Conservation (phyloP, 2,329 filamentous ascomycete species). For the Cytospora mali region DNA sequence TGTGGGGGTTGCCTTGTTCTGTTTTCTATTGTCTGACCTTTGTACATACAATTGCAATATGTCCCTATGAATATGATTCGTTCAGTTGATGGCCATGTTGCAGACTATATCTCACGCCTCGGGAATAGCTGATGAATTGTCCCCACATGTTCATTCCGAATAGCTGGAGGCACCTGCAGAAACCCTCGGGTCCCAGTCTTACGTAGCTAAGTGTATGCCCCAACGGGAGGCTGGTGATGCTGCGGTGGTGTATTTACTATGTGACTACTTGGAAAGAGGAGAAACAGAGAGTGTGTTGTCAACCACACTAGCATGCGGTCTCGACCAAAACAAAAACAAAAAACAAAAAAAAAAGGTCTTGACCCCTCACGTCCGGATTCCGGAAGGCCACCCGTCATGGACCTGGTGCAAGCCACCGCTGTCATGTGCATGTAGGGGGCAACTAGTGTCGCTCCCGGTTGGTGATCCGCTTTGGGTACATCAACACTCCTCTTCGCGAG, state of each 20-base stretch:
- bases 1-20: background rate
- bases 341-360: constrained; percentile 14
- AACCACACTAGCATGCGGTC: constrained; percentile 13
- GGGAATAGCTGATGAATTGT: no score
- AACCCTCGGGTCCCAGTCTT: no score
- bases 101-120: no score
- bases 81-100: no score
- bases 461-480: background rate
- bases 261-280: no score
- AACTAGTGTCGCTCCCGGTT: background rate
- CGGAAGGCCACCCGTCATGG: constrained; percentile 16
- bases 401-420: constrained; percentile 26
- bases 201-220: no score
- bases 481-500: background rate
- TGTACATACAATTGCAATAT: no score
- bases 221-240: no score
- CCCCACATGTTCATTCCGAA: no score
- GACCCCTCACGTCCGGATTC: constrained; percentile 23
- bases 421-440: constrained; percentile 14
- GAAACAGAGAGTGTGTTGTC: background rate
- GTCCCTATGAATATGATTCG: no score
- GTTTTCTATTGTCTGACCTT: background rate
- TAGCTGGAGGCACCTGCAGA: no score
- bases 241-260: no score
- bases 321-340: constrained; percentile 16